Percentiles rank a stretch among this genome's conserved stretches.
These are phyloP conservation scores for Saccharomyces hybrid DNA, from an alignment of 1,139 yeast genomes.

Conservation along the genomic window DNA sequence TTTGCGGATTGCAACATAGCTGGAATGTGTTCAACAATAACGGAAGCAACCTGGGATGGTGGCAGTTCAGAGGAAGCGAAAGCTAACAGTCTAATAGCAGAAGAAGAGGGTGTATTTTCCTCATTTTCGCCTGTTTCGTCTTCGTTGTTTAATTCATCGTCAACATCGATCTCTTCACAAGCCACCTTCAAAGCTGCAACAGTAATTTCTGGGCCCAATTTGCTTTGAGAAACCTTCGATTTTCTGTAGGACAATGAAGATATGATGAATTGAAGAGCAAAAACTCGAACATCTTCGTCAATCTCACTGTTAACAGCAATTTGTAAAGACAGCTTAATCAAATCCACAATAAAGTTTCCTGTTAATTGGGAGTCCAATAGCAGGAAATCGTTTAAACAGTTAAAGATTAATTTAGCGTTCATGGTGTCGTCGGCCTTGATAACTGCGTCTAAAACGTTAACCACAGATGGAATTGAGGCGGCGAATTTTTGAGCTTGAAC, in stretches of 20 bases:
- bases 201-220: conserved; percentile 76
- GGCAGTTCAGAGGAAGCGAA: conserved; percentile 78
- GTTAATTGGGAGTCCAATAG: conserved; percentile 69
- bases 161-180: conserved; percentile 69
- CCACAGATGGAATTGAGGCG: conserved; percentile 69
- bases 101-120: conserved; percentile 70
- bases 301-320: conserved; percentile 59
- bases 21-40: conserved; percentile 65
- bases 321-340: conserved; percentile 68
- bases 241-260: conserved; percentile 68
- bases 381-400: conserved; percentile 74
- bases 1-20: conserved; percentile 56
- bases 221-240: conserved; percentile 53
- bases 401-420: conserved; percentile 69
- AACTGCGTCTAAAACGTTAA: conserved; percentile 71
- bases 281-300: conserved; percentile 76
- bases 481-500: conserved; percentile 54
- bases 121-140: conserved; percentile 90
- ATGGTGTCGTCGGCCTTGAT: conserved; percentile 65
- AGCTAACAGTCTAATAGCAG: conserved; percentile 76
- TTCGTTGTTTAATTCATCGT: conserved; percentile 65
- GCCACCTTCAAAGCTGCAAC: conserved; percentile 69
- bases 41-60: conserved; percentile 82
- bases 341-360: conserved; percentile 65
- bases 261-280: conserved; percentile 78